A percentile compares a stretch with the other conserved stretches of the same genome.
These are phyloP conservation scores for Lolium multiflorum DNA, from an alignment of 176 grass and related monocot species.

Conservation along the genomic window DNA sequence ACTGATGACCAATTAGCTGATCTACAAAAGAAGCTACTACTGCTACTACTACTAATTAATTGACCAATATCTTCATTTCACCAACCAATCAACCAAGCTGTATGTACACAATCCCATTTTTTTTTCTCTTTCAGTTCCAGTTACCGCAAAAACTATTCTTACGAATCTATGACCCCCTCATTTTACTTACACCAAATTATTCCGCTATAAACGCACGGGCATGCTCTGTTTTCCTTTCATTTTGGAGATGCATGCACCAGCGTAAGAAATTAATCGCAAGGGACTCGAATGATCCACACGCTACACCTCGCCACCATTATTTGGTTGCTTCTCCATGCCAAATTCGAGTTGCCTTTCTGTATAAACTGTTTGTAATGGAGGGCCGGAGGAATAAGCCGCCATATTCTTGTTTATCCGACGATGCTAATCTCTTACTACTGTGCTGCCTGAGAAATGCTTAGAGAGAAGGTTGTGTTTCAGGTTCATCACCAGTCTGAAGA, in stretches of 20 bases:
- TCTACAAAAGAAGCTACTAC: slow-evolving; percentile 31
- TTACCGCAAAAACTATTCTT: slow-evolving; percentile 47
- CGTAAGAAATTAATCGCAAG: slow-evolving; percentile 31
- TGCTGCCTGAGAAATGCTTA: slow-evolving; percentile 49
- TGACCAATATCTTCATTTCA: slow-evolving; percentile 39
- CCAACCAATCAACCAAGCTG: slow-evolving; percentile 44
- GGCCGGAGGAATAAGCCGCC: background rate
- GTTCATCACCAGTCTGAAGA: slow-evolving; percentile 74
- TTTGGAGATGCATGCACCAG: slow-evolving; percentile 15
- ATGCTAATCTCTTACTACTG: slow-evolving; percentile 17
- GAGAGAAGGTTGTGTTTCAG: slow-evolving; percentile 67
- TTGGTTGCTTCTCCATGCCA: background rate
- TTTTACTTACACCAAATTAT: slow-evolving; percentile 52
- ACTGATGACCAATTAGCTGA: background rate
- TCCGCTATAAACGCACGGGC: slow-evolving; percentile 27
- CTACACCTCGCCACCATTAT: slow-evolving; percentile 14
- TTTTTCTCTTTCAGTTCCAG: background rate
- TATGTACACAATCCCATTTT: slow-evolving; percentile 43
- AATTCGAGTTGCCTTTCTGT: background rate
- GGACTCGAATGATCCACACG: background rate
- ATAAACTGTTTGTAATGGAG: background rate
- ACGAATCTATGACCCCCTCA: slow-evolving; percentile 29
- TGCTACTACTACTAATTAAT: background rate
- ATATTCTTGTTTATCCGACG: background rate
- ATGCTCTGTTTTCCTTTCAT: slow-evolving; percentile 25